phyloP scores from a whole-genome alignment of 169 alveolate species.

The Miamiensis avidus region DNA sequence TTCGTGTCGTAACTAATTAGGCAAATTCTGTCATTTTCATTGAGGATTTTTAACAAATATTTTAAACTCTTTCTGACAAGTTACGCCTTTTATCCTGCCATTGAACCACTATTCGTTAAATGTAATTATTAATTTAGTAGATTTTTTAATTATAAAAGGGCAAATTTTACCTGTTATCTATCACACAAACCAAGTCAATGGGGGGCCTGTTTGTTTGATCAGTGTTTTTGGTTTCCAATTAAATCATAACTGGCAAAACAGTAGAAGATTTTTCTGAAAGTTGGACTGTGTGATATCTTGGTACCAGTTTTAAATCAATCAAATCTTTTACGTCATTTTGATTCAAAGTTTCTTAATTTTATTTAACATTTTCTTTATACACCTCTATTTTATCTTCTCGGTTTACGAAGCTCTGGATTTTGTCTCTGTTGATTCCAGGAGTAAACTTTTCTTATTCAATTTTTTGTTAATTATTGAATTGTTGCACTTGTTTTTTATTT shows the following conservation, averaged over 20 bases:
- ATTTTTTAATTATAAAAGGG: neutral
- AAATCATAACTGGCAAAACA: neutral
- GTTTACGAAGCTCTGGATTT: no score
- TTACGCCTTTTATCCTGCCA: slow-evolving; percentile 43
- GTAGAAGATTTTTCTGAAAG: neutral
- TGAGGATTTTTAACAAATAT: slow-evolving; percentile 39
- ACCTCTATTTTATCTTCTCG: no score
- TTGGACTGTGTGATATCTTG: neutral
- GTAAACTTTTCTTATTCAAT: no score
- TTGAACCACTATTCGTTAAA: slow-evolving; percentile 34
- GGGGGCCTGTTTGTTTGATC: slow-evolving; percentile 13
- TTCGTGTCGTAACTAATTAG: slow-evolving; percentile 32
- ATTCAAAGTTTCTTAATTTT: neutral
- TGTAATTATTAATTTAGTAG: no score
- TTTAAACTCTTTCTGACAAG: slow-evolving; percentile 49
- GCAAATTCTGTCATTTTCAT: slow-evolving; percentile 46
- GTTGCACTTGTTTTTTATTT: no score
- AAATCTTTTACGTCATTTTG: neutral
- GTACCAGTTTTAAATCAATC: neutral
- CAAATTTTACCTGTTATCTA: slow-evolving; percentile 23
- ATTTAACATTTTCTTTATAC: no score
- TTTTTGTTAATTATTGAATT: no score
- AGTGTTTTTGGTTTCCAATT: neutral
- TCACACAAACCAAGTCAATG: slow-evolving; percentile 53
- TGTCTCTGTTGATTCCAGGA: no score